A percentile compares a stretch with the other conserved stretches of the same genome.
phyloP scores from a whole-genome alignment of 2,329 filamentous ascomycete species.

The Sporothrix curviconia region DNA sequence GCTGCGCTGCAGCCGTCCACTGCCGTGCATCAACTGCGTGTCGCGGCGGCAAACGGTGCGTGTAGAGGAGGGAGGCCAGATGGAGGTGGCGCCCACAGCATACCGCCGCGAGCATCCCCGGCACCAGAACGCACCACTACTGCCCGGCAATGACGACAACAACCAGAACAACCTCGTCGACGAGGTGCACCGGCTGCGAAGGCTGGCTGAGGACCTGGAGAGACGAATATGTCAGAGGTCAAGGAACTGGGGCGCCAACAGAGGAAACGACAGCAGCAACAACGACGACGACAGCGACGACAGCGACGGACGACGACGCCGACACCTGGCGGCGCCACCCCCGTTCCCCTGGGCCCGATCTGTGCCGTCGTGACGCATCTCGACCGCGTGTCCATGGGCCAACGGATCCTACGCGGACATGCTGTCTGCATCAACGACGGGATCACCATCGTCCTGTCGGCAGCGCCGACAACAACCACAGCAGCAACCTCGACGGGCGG shows the following conservation, averaged over 20 bases:
- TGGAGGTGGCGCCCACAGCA: neutral
- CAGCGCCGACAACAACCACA: neutral
- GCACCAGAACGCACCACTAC: neutral
- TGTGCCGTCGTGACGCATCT: slow-evolving; percentile 10
- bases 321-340: too few species aligned
- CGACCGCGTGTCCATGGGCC: slow-evolving; percentile 13
- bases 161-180: neutral
- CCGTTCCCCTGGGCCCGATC: slow-evolving; percentile 5
- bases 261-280: neutral
- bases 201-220: slow-evolving; percentile 11
- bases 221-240: neutral
- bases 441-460: neutral
- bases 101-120: neutral
- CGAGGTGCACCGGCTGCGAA: slow-evolving; percentile 5
- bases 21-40: slow-evolving; percentile 15
- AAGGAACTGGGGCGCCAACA: neutral
- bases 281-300: neutral
- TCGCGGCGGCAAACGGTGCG: slow-evolving; percentile 11
- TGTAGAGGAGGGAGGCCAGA: neutral
- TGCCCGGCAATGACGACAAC: neutral
- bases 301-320: neutral
- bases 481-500: neutral
- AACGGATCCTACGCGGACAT: slow-evolving; percentile 1
- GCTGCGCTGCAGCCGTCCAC: slow-evolving; percentile 12
- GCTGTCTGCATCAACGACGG: neutral